Percentiles rank a stretch among this genome's conserved stretches.
These are phyloP conservation scores for Pecoramyces ruminantium DNA, from an alignment of 192 early-diverging fungal species.

Conservation along the genomic window DNA sequence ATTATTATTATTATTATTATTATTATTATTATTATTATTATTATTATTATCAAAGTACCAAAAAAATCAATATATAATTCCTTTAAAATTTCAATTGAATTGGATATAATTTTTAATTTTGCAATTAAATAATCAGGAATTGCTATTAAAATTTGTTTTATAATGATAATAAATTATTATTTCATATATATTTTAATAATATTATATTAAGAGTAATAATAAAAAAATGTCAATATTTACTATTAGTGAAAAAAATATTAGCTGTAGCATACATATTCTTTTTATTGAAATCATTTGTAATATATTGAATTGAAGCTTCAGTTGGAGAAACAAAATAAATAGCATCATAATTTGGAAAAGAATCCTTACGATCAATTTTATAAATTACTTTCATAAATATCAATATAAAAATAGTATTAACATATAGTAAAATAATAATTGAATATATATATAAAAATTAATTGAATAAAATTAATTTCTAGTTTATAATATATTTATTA, in stretches of 20 bases:
- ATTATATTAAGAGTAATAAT: neutral
- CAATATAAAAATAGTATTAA: neutral
- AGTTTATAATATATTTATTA: too few species aligned
- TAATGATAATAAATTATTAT: too few species aligned
- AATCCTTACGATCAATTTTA: conserved; percentile 19
- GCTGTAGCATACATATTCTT: conserved; percentile 31
- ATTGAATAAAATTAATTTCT: too few species aligned
- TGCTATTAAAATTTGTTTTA: conserved; percentile 14
- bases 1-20: too few species aligned
- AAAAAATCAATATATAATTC: conserved; percentile 73
- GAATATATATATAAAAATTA: too few species aligned
- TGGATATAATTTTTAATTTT: conserved; percentile 22
- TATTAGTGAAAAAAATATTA: conserved; percentile 31
- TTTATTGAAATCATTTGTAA: conserved; percentile 27
- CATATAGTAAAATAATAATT: too few species aligned
- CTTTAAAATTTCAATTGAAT: conserved; percentile 43
- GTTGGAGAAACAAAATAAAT: conserved; percentile 35
- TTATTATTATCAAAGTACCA: too few species aligned
- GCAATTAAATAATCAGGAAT: conserved; percentile 41
- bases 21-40: too few species aligned
- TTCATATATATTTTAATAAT: too few species aligned
- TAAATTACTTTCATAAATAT: conserved; percentile 24
- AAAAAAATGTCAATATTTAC: neutral
- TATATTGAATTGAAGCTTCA: conserved; percentile 10
- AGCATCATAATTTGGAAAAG: conserved; percentile 33